phyloP scores from a whole-genome alignment of 768 basidiomycete genomes.

The Boletus huronensis region DNA sequence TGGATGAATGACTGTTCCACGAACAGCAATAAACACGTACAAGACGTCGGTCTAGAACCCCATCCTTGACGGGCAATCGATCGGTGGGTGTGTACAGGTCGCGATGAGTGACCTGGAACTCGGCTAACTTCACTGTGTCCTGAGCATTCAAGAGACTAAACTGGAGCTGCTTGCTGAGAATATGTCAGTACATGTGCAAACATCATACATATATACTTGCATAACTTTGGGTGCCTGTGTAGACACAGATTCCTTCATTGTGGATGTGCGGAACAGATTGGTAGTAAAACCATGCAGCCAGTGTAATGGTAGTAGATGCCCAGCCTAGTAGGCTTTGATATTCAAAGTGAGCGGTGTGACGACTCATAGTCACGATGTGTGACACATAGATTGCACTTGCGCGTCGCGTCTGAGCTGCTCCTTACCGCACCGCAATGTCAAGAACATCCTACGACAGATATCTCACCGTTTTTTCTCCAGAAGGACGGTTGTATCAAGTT shows the following conservation, averaged over 20 bases:
- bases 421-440: conserved; percentile 66
- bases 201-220: conserved; percentile 37
- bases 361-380: conserved; percentile 18
- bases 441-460: conserved; percentile 95
- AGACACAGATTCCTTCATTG: conserved; percentile 77
- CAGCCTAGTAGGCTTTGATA: too few relatives aligned
- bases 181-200: conserved; percentile 4
- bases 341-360: conserved; percentile 23
- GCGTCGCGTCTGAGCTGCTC: conserved; percentile 52
- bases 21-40: conserved; percentile 41
- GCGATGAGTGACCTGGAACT: conserved; percentile 92
- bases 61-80: conserved; percentile 83
- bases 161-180: conserved; percentile 85
- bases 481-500: conserved; percentile 98
- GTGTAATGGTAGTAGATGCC: not conserved
- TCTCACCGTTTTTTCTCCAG: conserved; percentile 95
- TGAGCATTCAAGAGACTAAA: conserved; percentile 92
- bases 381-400: conserved; percentile 43
- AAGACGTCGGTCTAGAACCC: conserved; percentile 88
- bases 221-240: conserved; percentile 82
- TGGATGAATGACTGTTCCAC: not conserved
- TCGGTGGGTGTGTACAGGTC: conserved; percentile 87
- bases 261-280: not conserved
- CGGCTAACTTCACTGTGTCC: conserved; percentile 92
- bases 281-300: not conserved